Base-by-base conservation (phyloP, 306 rosid genomes). In the Urtica urens region DNA sequence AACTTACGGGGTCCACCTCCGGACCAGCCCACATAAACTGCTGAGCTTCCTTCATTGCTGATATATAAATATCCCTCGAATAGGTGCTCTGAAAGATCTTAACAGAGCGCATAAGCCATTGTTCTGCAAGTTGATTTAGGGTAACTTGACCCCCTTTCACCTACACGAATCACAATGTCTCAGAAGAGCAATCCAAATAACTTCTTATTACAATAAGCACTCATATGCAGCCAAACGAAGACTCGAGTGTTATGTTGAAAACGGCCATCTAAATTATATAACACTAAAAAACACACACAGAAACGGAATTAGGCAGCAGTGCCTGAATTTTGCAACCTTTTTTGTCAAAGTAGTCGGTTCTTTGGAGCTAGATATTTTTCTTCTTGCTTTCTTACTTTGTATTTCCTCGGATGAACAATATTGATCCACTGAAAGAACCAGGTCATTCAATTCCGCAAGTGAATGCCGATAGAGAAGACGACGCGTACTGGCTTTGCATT, bases 21-120 rank as follows among this genome's bases (percentile, higher is more conserved):
- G 83, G 72, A 65, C 97, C 95, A 67, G 92, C 97, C 97, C 97
- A 90, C 47, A 90, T 75, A 71, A 84, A 85, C 64, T 90, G 97
- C 58, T 90, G 94, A 65, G 97, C 87, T 64, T 79, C 76, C 73
- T 66, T 81, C 60, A 84, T 55, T 27, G 68, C 67, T 45, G 72
- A 44, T 59, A 49, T 69, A 71, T 60, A 81, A 20, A 75, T 82
- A 69, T 81, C 92, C 37, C 61, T 67, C 30, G 75, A 75, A 70
- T 70, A 81, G 10, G 44, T 72, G 38, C 70, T 72, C 68, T 58
- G 64, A 53, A 71, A 79, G 79, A 81, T 69, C 72, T 65, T 60
- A 57, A 53, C 47, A 3, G 84, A 75, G 40, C 47, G 71, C 78
- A 35, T 53, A 56, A 81, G 82, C 94, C 97, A 90, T 25, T 70